Conservation (phyloP, 345 rosid genomes). For the Murraya koenigii region DNA sequence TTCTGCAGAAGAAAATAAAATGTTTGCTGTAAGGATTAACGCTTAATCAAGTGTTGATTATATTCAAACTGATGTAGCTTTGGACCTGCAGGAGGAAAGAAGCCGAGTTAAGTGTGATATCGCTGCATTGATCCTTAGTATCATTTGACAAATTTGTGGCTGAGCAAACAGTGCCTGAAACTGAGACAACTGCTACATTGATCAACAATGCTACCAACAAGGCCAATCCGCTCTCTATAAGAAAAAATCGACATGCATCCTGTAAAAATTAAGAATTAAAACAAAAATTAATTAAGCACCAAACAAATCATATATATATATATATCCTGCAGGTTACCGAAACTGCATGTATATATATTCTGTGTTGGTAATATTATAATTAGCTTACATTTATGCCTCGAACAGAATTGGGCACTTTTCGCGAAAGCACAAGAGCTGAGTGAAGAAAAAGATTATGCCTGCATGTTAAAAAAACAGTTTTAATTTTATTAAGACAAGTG, state of each 20-base stretch:
- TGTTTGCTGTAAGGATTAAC: not conserved
- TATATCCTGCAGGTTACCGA: not conserved
- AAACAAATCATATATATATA: not conserved
- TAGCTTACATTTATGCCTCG: conserved; percentile 45
- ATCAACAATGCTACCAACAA: conserved; percentile 60
- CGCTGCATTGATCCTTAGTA: conserved; percentile 29
- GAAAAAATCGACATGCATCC: conserved; percentile 62
- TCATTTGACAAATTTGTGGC: conserved; percentile 26
- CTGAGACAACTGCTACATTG: conserved; percentile 53
- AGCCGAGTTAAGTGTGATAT: conserved; percentile 64
- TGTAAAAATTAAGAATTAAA: conserved; percentile 12
- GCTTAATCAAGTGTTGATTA: not conserved
- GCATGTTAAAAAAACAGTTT: not conserved
- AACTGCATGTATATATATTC: not conserved
- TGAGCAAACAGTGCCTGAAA: conserved; percentile 54
- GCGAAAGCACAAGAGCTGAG: conserved; percentile 45
- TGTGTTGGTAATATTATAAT: no score
- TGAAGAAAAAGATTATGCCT: conserved; percentile 55
- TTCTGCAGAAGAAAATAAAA: conserved; percentile 36
- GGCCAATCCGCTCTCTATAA: conserved; percentile 64
- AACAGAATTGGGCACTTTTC: conserved; percentile 48
- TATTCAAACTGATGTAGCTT: not conserved
- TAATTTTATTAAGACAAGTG: no score
- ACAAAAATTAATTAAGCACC: not conserved
- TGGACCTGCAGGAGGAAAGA: conserved; percentile 69